These are phyloP conservation scores for Brasilioporus rufonigricans DNA, from an alignment of 768 basidiomycete genomes.

Conservation along the genomic window DNA sequence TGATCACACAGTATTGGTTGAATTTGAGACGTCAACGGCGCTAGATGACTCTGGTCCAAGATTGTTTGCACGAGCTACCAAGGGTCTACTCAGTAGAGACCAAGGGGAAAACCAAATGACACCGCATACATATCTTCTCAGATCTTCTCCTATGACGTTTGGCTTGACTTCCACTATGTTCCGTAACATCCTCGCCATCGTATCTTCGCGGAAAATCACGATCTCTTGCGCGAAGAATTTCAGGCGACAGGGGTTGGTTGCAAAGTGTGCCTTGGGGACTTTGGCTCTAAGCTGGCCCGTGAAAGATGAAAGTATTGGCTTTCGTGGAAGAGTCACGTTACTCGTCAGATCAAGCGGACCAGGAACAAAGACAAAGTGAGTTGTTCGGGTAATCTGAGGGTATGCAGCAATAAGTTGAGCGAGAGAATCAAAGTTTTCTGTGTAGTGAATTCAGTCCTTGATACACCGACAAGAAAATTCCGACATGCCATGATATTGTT, in stretches of 20 bases:
- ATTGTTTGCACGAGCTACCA: constrained; percentile 91
- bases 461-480: background rate
- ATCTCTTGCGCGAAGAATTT: constrained; percentile 96
- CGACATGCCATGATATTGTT: constrained; percentile 76
- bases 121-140: constrained; percentile 80
- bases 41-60: constrained; percentile 93
- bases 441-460: constrained; percentile 1
- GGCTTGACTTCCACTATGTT: constrained; percentile 90
- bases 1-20: constrained; percentile 88
- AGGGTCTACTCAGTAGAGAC: background rate
- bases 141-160: constrained; percentile 68
- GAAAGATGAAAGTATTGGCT: constrained; percentile 75
- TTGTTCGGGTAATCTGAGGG: constrained; percentile 68
- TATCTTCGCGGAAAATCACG: constrained; percentile 88
- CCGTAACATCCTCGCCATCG: constrained; percentile 91
- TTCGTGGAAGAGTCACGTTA: constrained; percentile 78
- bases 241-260: constrained; percentile 89
- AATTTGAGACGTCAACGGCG: constrained; percentile 77
- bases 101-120: background rate
- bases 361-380: constrained; percentile 93
- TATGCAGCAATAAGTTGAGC: constrained; percentile 84
- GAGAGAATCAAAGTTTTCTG: constrained; percentile 85
- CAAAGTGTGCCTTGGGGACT: constrained; percentile 79
- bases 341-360: constrained; percentile 89
- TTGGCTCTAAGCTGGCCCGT: constrained; percentile 64